Evolutionary conservation across 2,329 filamentous ascomycete species (phyloP).

Genomic region (Trichoderma afroharzianum): DNA sequence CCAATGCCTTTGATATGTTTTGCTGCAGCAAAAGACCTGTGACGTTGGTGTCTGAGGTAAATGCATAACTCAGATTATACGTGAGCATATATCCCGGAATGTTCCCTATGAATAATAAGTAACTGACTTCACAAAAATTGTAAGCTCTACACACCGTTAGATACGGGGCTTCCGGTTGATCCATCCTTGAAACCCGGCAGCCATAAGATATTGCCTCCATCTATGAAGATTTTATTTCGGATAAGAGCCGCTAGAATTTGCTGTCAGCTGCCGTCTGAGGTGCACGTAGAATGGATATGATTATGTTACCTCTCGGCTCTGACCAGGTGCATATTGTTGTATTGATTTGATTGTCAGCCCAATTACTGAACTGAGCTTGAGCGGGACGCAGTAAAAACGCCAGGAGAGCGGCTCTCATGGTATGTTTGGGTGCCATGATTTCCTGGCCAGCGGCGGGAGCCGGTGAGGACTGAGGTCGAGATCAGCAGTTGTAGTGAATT

Average conservation of each 20-base stretch:
- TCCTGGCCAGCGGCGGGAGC: background rate
- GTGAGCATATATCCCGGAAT: slow-evolving; percentile 50
- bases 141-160: slow-evolving; percentile 39
- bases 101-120: slow-evolving; percentile 41
- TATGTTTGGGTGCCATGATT: slow-evolving; percentile 22
- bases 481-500: background rate
- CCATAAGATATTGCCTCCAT: slow-evolving; percentile 59
- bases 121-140: background rate
- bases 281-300: background rate
- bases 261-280: slow-evolving; percentile 21
- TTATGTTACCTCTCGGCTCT: slow-evolving; percentile 39
- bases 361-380: slow-evolving; percentile 43
- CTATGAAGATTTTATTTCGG: slow-evolving; percentile 61
- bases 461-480: background rate
- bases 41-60: slow-evolving; percentile 50
- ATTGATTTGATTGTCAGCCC: slow-evolving; percentile 51
- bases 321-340: slow-evolving; percentile 59
- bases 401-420: slow-evolving; percentile 20
- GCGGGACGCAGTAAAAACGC: slow-evolving; percentile 19
- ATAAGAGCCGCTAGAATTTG: slow-evolving; percentile 49
- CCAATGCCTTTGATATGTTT: slow-evolving; percentile 44
- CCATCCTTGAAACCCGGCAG: slow-evolving; percentile 46
- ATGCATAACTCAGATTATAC: slow-evolving; percentile 56
- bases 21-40: slow-evolving; percentile 46
- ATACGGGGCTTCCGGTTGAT: slow-evolving; percentile 23